These are phyloP conservation scores for Blastocystis sp. DNA, from an alignment of 352 stramenopile species.

Conservation along the genomic window DNA sequence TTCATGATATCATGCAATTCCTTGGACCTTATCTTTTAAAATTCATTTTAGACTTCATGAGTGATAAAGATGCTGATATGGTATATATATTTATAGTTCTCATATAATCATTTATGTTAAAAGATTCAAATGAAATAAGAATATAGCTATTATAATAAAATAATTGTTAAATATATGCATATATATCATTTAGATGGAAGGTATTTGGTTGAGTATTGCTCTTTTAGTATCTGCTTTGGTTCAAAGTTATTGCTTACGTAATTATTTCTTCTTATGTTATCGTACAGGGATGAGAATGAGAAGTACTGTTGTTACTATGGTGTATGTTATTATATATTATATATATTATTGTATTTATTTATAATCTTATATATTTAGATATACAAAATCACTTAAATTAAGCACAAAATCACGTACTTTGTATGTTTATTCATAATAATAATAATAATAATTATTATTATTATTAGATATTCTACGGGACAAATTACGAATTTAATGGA, in stretches of 20 bases:
- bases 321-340: too few species aligned
- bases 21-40: constrained; percentile 62
- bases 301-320: constrained; percentile 50
- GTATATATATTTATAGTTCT: too few species aligned
- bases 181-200: too few species aligned
- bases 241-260: constrained; percentile 41
- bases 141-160: too few species aligned
- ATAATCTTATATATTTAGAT: constrained; percentile 49
- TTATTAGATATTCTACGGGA: constrained; percentile 49
- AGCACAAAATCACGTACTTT: constrained; percentile 53
- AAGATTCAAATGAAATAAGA: too few species aligned
- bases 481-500: constrained; percentile 91
- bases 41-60: constrained; percentile 53
- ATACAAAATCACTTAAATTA: constrained; percentile 55
- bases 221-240: constrained; percentile 41
- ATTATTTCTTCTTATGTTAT: constrained; percentile 48
- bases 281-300: constrained; percentile 50
- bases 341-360: too few species aligned
- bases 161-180: constrained; percentile 31
- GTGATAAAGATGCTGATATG: constrained; percentile 43
- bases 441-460: too few species aligned
- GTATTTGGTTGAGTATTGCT: too few species aligned
- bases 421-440: constrained; percentile 43
- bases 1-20: constrained; percentile 69
- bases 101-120: too few species aligned